phyloP scores from a whole-genome alignment of 495 filamentous ascomycete species.

The Xylaria longipes region DNA sequence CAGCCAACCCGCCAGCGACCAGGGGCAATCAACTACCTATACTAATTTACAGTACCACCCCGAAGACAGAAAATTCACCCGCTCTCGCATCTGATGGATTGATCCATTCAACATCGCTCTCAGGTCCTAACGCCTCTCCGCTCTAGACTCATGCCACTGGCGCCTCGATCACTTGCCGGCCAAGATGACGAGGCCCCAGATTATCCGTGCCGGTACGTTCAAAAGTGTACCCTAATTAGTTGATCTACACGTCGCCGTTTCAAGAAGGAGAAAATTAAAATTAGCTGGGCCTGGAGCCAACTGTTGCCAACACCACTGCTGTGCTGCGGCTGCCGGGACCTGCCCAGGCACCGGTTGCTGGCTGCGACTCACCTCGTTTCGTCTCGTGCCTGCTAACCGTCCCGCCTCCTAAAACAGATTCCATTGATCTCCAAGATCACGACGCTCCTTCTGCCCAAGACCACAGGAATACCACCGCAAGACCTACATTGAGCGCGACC shows the following conservation, averaged over 20 bases:
- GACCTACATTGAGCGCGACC: conserved; percentile 41
- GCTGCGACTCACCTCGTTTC: conserved; percentile 31
- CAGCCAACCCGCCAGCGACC: conserved; percentile 15
- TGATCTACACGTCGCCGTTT: conserved; percentile 34
- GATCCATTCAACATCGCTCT: conserved; percentile 23
- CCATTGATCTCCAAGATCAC: conserved; percentile 90
- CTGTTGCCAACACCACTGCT: background rate
- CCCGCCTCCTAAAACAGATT: conserved; percentile 65
- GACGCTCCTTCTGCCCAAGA: conserved; percentile 82
- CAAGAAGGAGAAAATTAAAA: conserved; percentile 26
- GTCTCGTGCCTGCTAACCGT: conserved; percentile 34
- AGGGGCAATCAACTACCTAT: conserved; percentile 9
- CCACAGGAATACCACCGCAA: conserved; percentile 52
- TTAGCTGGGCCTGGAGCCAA: conserved; percentile 29
- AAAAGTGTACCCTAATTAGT: conserved; percentile 21
- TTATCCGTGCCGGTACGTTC: conserved; percentile 76
- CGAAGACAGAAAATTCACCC: conserved; percentile 14
- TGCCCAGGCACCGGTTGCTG: background rate
- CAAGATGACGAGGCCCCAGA: conserved; percentile 76
- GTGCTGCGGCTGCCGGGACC: background rate
- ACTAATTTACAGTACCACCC: conserved; percentile 8
- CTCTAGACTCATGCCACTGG: conserved; percentile 35
- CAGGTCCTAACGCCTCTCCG: conserved; percentile 26
- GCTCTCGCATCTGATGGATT: conserved; percentile 20
- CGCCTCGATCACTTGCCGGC: conserved; percentile 28